phyloP scores from a whole-genome alignment of 257 asterid genomes.

The Mitragyna speciosa region DNA sequence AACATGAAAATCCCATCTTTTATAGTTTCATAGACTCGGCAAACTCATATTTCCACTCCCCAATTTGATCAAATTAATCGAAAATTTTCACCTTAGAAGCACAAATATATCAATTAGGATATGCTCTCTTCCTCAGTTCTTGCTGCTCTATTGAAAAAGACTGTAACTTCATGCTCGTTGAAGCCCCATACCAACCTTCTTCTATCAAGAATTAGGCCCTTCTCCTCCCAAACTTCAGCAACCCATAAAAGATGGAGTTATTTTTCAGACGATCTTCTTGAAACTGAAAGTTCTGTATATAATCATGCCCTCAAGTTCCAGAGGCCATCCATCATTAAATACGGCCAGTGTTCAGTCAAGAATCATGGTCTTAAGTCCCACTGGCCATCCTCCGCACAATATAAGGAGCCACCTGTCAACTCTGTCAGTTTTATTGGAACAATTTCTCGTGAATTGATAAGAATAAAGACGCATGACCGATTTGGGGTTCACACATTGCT shows the following conservation, averaged over 20 bases:
- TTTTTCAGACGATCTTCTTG: slow-evolving; percentile 19
- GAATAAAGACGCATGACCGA: slow-evolving; percentile 7
- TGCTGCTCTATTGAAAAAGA: not conserved
- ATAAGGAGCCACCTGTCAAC: slow-evolving; percentile 31
- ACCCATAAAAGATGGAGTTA: slow-evolving; percentile 27
- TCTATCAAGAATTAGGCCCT: slow-evolving; percentile 20
- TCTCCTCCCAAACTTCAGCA: slow-evolving; percentile 36
- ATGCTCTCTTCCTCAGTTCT: slow-evolving; percentile 7
- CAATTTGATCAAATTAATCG: too few relatives aligned
- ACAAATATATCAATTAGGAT: not conserved
- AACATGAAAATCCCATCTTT: not conserved
- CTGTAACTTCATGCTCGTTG: slow-evolving; percentile 14
- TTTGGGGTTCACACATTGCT: slow-evolving; percentile 48
- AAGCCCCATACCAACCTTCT: not conserved
- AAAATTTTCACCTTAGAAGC: too few relatives aligned
- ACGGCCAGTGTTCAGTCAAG: not conserved
- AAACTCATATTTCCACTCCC: too few relatives aligned
- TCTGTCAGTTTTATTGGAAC: slow-evolving; percentile 75
- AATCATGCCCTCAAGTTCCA: slow-evolving; percentile 56
- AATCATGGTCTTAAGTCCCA: slow-evolving; percentile 12
- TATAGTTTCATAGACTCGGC: too few relatives aligned
- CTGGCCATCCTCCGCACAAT: slow-evolving; percentile 44
- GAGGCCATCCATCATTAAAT: slow-evolving; percentile 51
- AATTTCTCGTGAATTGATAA: slow-evolving; percentile 24
- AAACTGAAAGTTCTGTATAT: slow-evolving; percentile 52